Percentiles rank a stretch among this genome's conserved stretches.
phyloP scores from a whole-genome alignment of 2,329 filamentous ascomycete genomes.

The Claviceps sp. region DNA sequence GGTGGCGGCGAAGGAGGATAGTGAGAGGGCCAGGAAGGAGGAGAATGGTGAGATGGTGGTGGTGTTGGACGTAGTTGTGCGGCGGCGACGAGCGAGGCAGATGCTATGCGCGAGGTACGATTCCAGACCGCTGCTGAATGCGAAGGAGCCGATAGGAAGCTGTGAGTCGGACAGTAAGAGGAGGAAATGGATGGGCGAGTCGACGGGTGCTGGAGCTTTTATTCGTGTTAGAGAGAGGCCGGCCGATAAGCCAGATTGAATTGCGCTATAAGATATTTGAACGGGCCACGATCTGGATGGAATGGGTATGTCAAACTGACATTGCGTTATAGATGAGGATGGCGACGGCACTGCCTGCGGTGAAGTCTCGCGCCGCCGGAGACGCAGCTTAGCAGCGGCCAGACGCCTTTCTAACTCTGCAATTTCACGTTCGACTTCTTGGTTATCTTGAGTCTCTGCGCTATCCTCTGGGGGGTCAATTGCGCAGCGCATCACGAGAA shows the following conservation, averaged over 20 bases:
- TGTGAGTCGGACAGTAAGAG: constrained; percentile 71
- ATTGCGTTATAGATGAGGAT: background rate
- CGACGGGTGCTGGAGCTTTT: background rate
- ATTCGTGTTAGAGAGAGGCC: background rate
- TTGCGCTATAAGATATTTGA: too few species aligned
- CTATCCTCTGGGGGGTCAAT: constrained; percentile 14
- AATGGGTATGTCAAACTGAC: background rate
- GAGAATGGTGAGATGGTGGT: constrained; percentile 28
- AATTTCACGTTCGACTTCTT: constrained; percentile 38
- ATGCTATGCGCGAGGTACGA: constrained; percentile 63
- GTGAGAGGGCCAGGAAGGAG: constrained; percentile 55
- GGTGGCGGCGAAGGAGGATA: constrained; percentile 58
- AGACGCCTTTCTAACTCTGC: constrained; percentile 42
- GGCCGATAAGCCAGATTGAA: too few species aligned
- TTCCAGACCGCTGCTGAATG: constrained; percentile 71
- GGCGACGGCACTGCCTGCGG: background rate
- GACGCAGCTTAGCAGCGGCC: constrained; percentile 28
- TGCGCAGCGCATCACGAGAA: constrained; percentile 4
- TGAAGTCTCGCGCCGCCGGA: constrained; percentile 12
- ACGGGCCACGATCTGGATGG: too few species aligned
- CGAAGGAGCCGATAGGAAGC: constrained; percentile 73
- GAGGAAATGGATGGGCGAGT: constrained; percentile 44
- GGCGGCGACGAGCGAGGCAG: constrained; percentile 21
- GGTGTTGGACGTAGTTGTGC: constrained; percentile 14
- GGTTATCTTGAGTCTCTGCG: constrained; percentile 13